Base-by-base conservation (phyloP, 2,329 filamentous ascomycete species). In the Ilyonectria destructans region DNA sequence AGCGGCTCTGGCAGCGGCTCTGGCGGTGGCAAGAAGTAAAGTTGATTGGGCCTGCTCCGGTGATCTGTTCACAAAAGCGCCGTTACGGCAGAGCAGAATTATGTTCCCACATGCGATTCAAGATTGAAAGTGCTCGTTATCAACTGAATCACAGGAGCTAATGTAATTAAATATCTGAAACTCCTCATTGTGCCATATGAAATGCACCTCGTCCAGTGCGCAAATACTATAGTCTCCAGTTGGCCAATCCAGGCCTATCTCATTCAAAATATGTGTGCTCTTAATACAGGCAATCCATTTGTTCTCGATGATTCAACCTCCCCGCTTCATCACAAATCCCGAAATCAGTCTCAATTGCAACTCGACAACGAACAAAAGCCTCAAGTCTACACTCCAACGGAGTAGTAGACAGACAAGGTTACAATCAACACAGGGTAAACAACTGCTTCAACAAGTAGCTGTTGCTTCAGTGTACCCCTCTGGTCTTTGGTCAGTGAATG, bases 391-490 rank as follows among this genome's bases (percentile, higher is more conserved):
- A 40, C 49, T 37, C 69, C 71, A 45, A 75, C 65, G 5, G 77
- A 78, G 66, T 77, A 82, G 62, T 78, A 76, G 21, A 81, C 75
- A 3, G 76, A 63, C 49, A 82, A 61, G 12, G 75, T 64, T 21
- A 80, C 73, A 37, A 81, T 77, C 23, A 83, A 62, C 2, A 71
- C 71, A 6, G 77, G 69, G 58, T 81, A 82, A 1, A 80, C 13
- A 6, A 83, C 66, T 9, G 76, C 75, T 64, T 84, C 78, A 2
- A 74, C 70, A 10, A 82, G 58, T 10, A 87, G 77, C 72, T 86
- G 82, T 29, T 77, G 75, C 54, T 76, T 78, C 13, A 83, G 69
- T 4, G 72, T 71, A 4, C 65, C 68, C 2, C 79, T 74, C 69
- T 83, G 81, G 6, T 74, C 68, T 12, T 56, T 37, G 6, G 78